Base-by-base conservation (phyloP, 2,329 filamentous ascomycete species). In the Mycocentrospora acerina region DNA sequence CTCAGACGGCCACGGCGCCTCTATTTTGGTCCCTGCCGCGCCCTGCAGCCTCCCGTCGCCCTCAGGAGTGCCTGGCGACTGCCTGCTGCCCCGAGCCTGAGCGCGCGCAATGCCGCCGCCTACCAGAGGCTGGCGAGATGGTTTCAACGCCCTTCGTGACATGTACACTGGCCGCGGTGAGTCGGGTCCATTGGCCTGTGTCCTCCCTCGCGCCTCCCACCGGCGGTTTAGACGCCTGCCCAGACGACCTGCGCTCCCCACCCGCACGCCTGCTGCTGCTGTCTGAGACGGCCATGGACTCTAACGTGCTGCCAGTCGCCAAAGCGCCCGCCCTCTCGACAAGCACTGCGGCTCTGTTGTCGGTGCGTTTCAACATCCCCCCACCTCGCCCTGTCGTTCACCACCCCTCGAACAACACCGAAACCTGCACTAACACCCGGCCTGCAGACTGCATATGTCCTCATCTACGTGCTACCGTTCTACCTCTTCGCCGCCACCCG, bases 381-480 rank as follows among this genome's bases (percentile, higher is more conserved):
- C 51, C 52, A 49, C 48, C 48, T 49, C 49, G 49, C 31, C 59
- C 58, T 59, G 61, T 61, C 43, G 37, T 37, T n/a, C 32, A 25
- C 35, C 37, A 30, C 41, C 33, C 31, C 40, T 38, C 31, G 35
- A 32, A 39, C 28, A 24, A 45, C 39, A 38, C 19, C 44, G 40
- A 46, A 49, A 32, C 24, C 31, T 27, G 38, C 22, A 40, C 57
- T 65, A 44, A 65, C 32, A 30, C 33, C 45, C 34, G 24, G 12
- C 35, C 30, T 49, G 29, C 45, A 87, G 88, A 71, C 90, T 46
- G 68, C 83, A 46, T 95, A 94, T 70, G 95, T 89, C n/a, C 67
- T 90, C 54, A 71, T 89, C 71, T 98, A 97, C 71, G 88, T 98
- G 56, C 73, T 87, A 3, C 91, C 93, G 16, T 89, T 97, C 69